Base-by-base conservation (phyloP, 768 basidiomycete genomes). In the Boletus speciosus region DNA sequence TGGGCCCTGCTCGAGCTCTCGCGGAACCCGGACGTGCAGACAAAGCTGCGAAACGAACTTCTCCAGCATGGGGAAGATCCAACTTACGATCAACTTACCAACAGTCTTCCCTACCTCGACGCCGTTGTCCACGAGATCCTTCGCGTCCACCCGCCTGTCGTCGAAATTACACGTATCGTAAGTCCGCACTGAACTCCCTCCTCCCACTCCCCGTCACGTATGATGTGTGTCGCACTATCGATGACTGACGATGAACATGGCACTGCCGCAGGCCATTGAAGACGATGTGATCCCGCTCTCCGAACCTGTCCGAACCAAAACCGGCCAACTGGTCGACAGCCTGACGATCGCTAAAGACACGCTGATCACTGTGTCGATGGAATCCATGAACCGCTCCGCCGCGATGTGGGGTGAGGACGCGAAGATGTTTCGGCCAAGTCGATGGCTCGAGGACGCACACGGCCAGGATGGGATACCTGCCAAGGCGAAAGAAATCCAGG, bases 261-360 rank as follows among this genome's bases (percentile, higher is more conserved):
- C 5, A 34, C 32, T 9, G 19, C 2, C 15, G 38, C 51, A 82
- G 75, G 77, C 81, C 0, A 56, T 62, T 1, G 68, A 77, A 56
- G 83, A 86, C 58, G 81, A 84, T 51, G 63, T 83, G 1, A 73
- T 89, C 15, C 85, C 84, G 0, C 75, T 87, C 12, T 73, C 73
- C 2, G 58, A 62, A 4, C 81, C 83, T 5, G 60, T 84, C 19
- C 64, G 58, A 14, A 78, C 78, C 0, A 55, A 67, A 1, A 65
- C 74, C 0, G 81, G 82, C 0, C 62, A 72, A 32, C 50, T 60
- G 0, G 66, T 78, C 32, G 63, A 69, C 23, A 71, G 65, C 19
- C 62, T 86, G 43, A 42, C 70, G 14, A 66, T 86, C 29, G 70
- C 73, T 19, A 78, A 78, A 56, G 82, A 79, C 2, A 78, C 78